Conservation (phyloP, 2,329 filamentous ascomycete species). For the Fusarium abutilonis region DNA sequence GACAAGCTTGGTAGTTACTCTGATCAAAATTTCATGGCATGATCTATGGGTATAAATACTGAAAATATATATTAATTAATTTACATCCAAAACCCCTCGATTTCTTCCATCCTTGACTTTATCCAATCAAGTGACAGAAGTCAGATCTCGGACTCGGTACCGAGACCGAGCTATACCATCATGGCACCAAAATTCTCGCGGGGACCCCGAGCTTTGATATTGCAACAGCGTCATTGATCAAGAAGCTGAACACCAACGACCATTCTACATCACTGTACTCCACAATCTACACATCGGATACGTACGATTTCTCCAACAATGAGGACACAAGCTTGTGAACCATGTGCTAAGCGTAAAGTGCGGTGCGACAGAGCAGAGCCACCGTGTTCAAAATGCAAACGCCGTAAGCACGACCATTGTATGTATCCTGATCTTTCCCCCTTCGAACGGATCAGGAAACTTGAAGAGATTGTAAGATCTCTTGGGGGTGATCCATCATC, state of each 20-base stretch:
- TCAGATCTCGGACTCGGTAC: constrained; percentile 24
- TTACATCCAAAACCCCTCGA: not conserved
- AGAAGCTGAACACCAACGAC: not conserved
- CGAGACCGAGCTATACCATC: constrained; percentile 10
- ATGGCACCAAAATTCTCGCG: constrained; percentile 5
- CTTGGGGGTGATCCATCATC: constrained; percentile 21
- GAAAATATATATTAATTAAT: not conserved
- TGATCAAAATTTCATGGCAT: not conserved
- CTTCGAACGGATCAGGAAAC: constrained; percentile 11
- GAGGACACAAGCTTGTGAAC: constrained; percentile 25
- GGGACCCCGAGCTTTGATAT: constrained; percentile 22
- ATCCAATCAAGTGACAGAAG: not conserved
- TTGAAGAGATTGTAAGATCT: constrained; percentile 18
- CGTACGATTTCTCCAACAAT: not conserved
- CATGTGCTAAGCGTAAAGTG: constrained; percentile 31
- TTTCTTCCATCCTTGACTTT: not conserved
- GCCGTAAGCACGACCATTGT: constrained; percentile 26
- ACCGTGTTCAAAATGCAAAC: constrained; percentile 22
- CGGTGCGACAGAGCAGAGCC: constrained; percentile 26
- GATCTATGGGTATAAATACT: not conserved
- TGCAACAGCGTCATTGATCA: constrained; percentile 19
- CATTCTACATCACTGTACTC: not conserved
- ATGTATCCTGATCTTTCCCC: constrained; percentile 20
- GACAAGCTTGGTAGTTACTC: too few relatives aligned
- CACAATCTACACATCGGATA: not conserved